These are phyloP conservation scores for Helichrysum umbraculigerum DNA, from an alignment of 129 eudicot species.

Conservation along the genomic window DNA sequence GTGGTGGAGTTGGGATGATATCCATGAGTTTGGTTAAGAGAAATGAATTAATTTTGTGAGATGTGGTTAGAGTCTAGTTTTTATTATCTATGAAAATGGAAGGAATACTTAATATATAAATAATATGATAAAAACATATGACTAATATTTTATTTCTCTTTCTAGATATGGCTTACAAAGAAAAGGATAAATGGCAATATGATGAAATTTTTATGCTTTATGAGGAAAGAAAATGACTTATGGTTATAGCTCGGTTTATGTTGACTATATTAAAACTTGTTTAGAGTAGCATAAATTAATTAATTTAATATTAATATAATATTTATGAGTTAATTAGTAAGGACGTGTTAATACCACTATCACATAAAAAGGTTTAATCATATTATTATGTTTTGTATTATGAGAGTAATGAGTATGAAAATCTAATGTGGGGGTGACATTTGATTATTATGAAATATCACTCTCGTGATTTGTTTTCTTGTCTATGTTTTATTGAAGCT, in stretches of 20 bases:
- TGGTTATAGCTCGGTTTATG: neutral
- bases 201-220: neutral
- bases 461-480: conserved; percentile 18
- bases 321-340: neutral
- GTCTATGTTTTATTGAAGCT: conserved; percentile 13
- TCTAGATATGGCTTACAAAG: neutral
- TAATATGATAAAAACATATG: neutral
- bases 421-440: conserved; percentile 27
- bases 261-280: no score
- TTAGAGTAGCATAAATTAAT: no score
- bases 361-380: no score
- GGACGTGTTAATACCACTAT: neutral
- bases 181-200: conserved; percentile 17
- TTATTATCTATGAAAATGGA: conserved; percentile 38
- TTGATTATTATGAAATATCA: conserved; percentile 15
- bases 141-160: neutral
- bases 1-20: conserved; percentile 26
- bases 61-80: conserved; percentile 35
- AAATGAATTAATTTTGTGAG: conserved; percentile 34
- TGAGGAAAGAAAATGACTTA: neutral
- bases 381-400: neutral
- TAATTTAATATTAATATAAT: no score
- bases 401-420: conserved; percentile 23
- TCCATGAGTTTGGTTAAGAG: conserved; percentile 36
- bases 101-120: conserved; percentile 17